Percentiles rank a stretch among this genome's conserved stretches.
phyloP scores from a whole-genome alignment of 805 yeast species.

The Millerozyma acaciae region DNA sequence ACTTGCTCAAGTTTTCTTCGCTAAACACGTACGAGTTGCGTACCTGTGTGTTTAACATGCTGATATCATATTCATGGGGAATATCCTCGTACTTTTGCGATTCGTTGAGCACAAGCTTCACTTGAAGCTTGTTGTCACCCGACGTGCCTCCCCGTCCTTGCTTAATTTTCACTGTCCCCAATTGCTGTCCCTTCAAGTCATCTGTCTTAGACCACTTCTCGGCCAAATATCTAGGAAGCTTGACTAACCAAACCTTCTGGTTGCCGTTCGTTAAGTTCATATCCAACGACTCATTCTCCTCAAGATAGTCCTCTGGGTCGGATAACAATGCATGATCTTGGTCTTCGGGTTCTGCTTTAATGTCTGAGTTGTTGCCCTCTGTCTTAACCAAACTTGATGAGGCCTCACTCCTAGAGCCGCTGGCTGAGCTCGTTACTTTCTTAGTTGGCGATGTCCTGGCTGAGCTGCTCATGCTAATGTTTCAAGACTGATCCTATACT shows the following conservation, averaged over 20 bases:
- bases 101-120: conserved; percentile 53
- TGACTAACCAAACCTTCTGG: conserved; percentile 87
- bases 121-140: conserved; percentile 35
- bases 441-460: conserved; percentile 6
- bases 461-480: conserved; percentile 6
- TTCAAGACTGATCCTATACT: neutral
- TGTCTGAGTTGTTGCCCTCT: conserved; percentile 1
- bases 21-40: conserved; percentile 83
- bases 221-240: conserved; percentile 83
- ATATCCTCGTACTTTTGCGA: conserved; percentile 31
- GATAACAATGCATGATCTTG: conserved; percentile 34
- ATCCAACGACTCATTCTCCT: conserved; percentile 68
- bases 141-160: conserved; percentile 25
- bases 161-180: conserved; percentile 77
- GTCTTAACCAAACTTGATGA: conserved; percentile 1
- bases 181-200: conserved; percentile 62
- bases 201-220: conserved; percentile 69
- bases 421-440: neutral
- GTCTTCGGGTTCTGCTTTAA: conserved; percentile 7
- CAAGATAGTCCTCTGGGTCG: conserved; percentile 44
- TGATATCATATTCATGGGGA: conserved; percentile 82
- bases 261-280: conserved; percentile 59
- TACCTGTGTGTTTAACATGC: conserved; percentile 73
- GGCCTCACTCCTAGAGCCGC: neutral
- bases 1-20: conserved; percentile 72